A percentile compares a stretch with the other conserved stretches of the same genome.
Evolutionary conservation across 768 basidiomycete genomes (phyloP).

Genomic region (Calocybe gangraenosa): DNA sequence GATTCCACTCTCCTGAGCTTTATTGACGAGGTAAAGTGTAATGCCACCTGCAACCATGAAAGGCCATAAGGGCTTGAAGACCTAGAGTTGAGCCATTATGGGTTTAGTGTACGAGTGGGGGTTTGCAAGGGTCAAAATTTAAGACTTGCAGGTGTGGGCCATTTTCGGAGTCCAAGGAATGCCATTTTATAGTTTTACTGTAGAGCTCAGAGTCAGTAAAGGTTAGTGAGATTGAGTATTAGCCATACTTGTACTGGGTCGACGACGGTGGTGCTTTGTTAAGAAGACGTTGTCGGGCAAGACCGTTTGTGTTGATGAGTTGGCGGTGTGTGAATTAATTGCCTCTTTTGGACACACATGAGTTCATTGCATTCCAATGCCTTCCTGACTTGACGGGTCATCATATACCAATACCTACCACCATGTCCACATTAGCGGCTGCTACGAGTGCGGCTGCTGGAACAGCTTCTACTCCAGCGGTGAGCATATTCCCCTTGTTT

Average conservation of each 20-base stretch:
- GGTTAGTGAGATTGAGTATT: neutral
- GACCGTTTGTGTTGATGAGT: conserved; percentile 33
- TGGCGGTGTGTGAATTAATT: conserved; percentile 28
- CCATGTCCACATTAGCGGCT: conserved; percentile 22
- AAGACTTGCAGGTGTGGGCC: conserved; percentile 68
- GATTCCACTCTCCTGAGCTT: conserved; percentile 65
- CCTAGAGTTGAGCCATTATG: conserved; percentile 30
- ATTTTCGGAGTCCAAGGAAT: conserved; percentile 78
- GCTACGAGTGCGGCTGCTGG: conserved; percentile 22
- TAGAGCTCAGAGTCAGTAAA: conserved; percentile 1
- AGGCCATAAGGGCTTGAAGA: conserved; percentile 74
- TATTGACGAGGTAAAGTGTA: conserved; percentile 63
- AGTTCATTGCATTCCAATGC: neutral
- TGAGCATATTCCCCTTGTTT: conserved; percentile 17
- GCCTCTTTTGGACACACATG: conserved; percentile 16
- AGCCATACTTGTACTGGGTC: conserved; percentile 6
- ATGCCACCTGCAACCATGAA: conserved; percentile 66
- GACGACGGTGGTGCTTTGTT: conserved; percentile 19
- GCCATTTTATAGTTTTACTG: conserved; percentile 43
- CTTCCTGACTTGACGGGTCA: neutral
- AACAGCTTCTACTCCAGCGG: conserved; percentile 27
- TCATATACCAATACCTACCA: neutral
- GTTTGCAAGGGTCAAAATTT: conserved; percentile 7
- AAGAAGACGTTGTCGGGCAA: conserved; percentile 27
- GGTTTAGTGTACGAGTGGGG: conserved; percentile 3